A percentile compares a stretch with the other conserved stretches of the same genome.
Conservation (phyloP, 2,329 filamentous ascomycete species). For the Aspergillus flavus region DNA sequence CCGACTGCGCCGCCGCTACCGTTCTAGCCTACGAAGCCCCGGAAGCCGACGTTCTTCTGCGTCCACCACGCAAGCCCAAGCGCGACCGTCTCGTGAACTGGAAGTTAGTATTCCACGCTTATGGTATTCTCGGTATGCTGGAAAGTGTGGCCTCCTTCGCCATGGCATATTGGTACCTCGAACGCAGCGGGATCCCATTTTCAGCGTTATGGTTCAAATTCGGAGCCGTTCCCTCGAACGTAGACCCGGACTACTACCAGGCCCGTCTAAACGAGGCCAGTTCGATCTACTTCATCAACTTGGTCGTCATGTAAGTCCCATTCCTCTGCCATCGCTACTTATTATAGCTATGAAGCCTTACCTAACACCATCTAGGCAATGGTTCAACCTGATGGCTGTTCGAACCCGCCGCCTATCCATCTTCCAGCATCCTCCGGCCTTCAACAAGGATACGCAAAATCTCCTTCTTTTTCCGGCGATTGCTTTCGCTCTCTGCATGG, state of each 20-base stretch:
- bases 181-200: conserved; percentile 64
- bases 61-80: conserved; percentile 68
- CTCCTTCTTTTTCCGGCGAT: conserved; percentile 71
- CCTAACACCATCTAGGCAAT: conserved; percentile 53
- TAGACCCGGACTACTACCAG: conserved; percentile 58
- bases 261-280: conserved; percentile 64
- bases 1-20: conserved; percentile 73
- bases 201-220: conserved; percentile 68
- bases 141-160: conserved; percentile 63
- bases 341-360: neutral
- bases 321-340: conserved; percentile 9
- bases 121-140: conserved; percentile 69
- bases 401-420: conserved; percentile 67
- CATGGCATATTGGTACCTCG: conserved; percentile 69
- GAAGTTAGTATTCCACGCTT: conserved; percentile 72
- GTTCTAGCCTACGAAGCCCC: conserved; percentile 75
- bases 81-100: conserved; percentile 74
- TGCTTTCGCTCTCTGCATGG: conserved; percentile 67
- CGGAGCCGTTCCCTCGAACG: conserved; percentile 54
- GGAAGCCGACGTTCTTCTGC: conserved; percentile 72
- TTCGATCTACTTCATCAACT: conserved; percentile 77
- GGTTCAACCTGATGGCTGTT: conserved; percentile 73
- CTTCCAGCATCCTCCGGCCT: conserved; percentile 71
- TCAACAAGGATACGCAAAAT: conserved; percentile 68
- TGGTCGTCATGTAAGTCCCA: conserved; percentile 71